Conservation (phyloP, 2,329 filamentous ascomycete species). For the Escovopsis sp. region DNA sequence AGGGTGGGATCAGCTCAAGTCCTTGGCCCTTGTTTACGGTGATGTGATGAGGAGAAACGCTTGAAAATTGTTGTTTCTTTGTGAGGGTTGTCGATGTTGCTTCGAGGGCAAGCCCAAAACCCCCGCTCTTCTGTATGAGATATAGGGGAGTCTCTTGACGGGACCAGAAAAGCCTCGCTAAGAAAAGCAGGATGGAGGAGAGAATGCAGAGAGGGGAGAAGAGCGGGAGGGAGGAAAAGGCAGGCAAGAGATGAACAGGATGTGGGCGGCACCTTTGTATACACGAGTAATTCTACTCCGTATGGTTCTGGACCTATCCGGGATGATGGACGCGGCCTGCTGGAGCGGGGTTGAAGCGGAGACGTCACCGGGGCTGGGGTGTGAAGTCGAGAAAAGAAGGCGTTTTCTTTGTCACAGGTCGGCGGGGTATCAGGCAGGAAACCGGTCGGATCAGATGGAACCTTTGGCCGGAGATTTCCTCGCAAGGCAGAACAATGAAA, state of each 20-base stretch:
- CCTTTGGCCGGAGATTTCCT: neutral
- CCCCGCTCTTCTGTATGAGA: neutral
- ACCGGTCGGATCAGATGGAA: neutral
- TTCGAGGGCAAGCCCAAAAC: no score
- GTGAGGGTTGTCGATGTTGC: no score
- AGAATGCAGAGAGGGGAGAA: constrained; percentile 3
- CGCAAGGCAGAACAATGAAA: neutral
- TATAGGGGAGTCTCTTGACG: no score
- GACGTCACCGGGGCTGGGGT: neutral
- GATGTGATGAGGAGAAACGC: neutral
- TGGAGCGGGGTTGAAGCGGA: neutral
- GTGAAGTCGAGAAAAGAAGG: neutral
- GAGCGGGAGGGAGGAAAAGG: no score
- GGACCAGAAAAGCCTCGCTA: neutral
- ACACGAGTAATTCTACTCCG: no score
- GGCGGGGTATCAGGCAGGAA: neutral
- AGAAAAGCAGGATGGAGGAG: constrained; percentile 3
- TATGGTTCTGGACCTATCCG: no score
- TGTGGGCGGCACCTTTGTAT: no score
- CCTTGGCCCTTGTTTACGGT: neutral
- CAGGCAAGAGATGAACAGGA: no score
- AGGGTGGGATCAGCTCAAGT: neutral
- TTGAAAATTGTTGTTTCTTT: constrained; percentile 1
- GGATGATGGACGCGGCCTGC: neutral
- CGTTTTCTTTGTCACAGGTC: neutral